Evolutionary conservation across 2,329 filamentous ascomycete species (phyloP), one percentile per base, ranked within the genome.

Genomic region (Pseudopyrenochaeta lycopersici): DNA sequence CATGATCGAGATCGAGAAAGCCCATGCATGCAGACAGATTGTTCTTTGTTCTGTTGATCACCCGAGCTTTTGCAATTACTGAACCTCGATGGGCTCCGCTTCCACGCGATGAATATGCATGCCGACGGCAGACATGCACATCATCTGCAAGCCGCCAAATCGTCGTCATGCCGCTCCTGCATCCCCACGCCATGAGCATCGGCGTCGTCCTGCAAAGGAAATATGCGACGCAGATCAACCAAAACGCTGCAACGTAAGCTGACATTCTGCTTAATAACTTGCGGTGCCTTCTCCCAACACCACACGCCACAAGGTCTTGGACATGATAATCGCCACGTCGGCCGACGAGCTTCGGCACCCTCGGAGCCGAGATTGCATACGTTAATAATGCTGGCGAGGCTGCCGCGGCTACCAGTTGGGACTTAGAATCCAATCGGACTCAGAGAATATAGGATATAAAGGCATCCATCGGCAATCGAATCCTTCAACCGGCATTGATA

Each of bases 101-200:
- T 29, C 35, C 44, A 47, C 44, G 44, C 44, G 44, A 39, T 18
- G 14, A 15, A 5, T 7, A 38, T 39, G 44, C 44, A 47, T 35
- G 18, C 32, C 20, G 15, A 31, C 45, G 35, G 45, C 45, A 39
- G 21, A 9, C 33, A n/a, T 40, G 45, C 31, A 32, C 20, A 27
- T 33, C 44, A 47, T 47, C 15, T 40, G 45, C 45, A 40, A 29
- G 45, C n/a, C 33, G 35, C 12, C 20, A 32, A 32, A 35, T 35
- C 14, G 32, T 17, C 32, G 32, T 15, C 27, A 32, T 39, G 27
- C 32, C 44, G 21, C 17, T 29, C 14, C 14, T 31, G 14, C 9
- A 32, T 11, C 14, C 15, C 18, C 12, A 11, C 15, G 1, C 30
- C 39, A 33, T 3, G 15, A 29, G n/a, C 41, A 35, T 4, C 32